Conservation (phyloP, 495 filamentous ascomycete genomes). For the Astrocystis sublimbata region DNA sequence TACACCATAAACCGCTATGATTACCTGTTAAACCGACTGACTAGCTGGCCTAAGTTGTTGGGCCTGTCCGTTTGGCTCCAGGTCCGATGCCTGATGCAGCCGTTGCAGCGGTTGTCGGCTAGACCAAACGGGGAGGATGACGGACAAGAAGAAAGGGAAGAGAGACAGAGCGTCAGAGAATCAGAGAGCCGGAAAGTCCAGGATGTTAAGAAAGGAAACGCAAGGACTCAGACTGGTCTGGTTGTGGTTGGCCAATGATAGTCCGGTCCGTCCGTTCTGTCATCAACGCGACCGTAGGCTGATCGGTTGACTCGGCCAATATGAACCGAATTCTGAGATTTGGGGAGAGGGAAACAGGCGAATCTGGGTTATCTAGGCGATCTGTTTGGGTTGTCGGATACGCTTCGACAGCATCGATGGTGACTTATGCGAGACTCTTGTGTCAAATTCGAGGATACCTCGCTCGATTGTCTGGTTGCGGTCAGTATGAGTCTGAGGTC, state of each 20-base stretch:
- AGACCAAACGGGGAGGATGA: neutral
- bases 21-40: neutral
- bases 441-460: neutral
- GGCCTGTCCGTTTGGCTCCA: neutral
- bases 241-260: slow-evolving; percentile 30
- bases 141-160: neutral
- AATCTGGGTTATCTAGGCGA: neutral
- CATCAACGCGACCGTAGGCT: slow-evolving; percentile 22
- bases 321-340: neutral
- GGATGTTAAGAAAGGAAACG: neutral
- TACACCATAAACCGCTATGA: neutral
- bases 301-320: neutral
- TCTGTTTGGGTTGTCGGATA: neutral
- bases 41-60: neutral
- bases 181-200: too few relatives aligned
- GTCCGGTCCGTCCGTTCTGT: slow-evolving; percentile 22
- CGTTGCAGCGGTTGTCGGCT: slow-evolving; percentile 1
- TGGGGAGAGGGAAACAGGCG: neutral
- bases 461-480: neutral
- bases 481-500: slow-evolving; percentile 1
- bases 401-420: neutral
- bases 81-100: neutral
- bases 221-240: slow-evolving; percentile 17
- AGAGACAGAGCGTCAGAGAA: neutral
- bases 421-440: slow-evolving; percentile 3